These are phyloP conservation scores for Serendipita indica DNA, from an alignment of 768 basidiomycete genomes.

Conservation along the genomic window DNA sequence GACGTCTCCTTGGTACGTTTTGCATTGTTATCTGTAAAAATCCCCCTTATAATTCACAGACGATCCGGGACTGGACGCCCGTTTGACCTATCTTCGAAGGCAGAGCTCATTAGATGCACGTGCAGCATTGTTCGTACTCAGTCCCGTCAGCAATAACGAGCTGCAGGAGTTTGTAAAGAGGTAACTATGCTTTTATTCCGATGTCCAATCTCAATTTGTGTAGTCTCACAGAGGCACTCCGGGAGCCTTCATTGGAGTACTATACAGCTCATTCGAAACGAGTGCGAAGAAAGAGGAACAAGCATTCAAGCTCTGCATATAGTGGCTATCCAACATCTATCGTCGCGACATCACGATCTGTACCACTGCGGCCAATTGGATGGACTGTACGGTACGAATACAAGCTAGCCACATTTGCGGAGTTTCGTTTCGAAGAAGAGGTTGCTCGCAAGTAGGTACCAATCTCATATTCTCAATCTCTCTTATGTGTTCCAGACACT, in stretches of 20 bases:
- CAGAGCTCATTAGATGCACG: conserved; percentile 82
- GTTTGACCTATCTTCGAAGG: conserved; percentile 74
- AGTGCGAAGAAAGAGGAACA: conserved; percentile 75
- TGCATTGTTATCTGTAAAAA: background rate
- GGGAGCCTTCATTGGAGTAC: conserved; percentile 82
- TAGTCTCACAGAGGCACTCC: conserved; percentile 79
- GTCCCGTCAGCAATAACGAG: conserved; percentile 76
- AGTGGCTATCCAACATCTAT: conserved; percentile 25
- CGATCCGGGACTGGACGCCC: conserved; percentile 64
- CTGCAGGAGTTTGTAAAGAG: conserved; percentile 79
- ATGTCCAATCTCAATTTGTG: conserved; percentile 21
- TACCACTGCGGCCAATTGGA: conserved; percentile 65
- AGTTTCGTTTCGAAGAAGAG: conserved; percentile 85
- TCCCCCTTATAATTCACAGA: conserved; percentile 33
- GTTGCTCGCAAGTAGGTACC: conserved; percentile 70
- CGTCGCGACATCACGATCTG: conserved; percentile 35
- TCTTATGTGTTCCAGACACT: conserved; percentile 46
- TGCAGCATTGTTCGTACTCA: conserved; percentile 86
- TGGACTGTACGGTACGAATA: conserved; percentile 97
- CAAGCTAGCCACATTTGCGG: conserved; percentile 94
- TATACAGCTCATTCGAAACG: conserved; percentile 88
- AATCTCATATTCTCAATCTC: conserved; percentile 11
- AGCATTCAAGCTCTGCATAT: conserved; percentile 34
- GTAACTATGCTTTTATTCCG: conserved; percentile 25
- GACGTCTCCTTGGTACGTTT: conserved; percentile 65